Base-by-base conservation (phyloP, 345 rosid species). In the Dipteronia dyeriana region DNA sequence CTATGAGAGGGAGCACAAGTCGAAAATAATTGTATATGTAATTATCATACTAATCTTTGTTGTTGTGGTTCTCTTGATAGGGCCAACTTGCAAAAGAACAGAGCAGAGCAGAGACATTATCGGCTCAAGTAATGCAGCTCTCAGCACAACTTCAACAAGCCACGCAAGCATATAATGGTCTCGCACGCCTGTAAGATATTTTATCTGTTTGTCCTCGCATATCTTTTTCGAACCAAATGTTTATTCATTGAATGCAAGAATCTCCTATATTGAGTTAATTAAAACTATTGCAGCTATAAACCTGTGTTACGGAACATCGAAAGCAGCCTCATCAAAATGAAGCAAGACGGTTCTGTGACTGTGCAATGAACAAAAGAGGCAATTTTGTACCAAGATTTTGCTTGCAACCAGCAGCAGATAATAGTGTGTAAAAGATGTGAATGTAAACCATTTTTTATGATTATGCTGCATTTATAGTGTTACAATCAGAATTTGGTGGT, bases 271-370 rank as follows among this genome's bases (percentile, higher is more conserved):
- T 74, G 60, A 71, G 66, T 75, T 41, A 39, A 66, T 81, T 73
- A 34, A 26, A 61, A 16, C 53, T 22, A 2, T 78, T 84, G 82
- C 97, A 92, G 99, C 76, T 95, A 95, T 76, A 92, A 87, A 72
- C 97, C 98, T 20, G 89, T 94, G 68, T 88, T 96, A 25, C 82
- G 97, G 71, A 96, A 92, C 84, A 92, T 94, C 2, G 97, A 96
- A 82, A 86, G 90, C 83, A 86, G 85, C 78, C 91, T 94, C 76
- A 86, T 96, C 86, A 92, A 90, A 81, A 88, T 96, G 90, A 94
- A 91, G 86, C 97, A 87, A 82, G 99, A 92, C 57, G 88, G 94
- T 71, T 82, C 86, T 0, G 85, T 90, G 65, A 74, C 86, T 5
- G 90, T 84, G 41, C 83, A 77, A 78, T 86, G 81, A 88, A 77